Conservation (phyloP, 2,329 filamentous ascomycete genomes). For the Fusarium dlaminii region DNA sequence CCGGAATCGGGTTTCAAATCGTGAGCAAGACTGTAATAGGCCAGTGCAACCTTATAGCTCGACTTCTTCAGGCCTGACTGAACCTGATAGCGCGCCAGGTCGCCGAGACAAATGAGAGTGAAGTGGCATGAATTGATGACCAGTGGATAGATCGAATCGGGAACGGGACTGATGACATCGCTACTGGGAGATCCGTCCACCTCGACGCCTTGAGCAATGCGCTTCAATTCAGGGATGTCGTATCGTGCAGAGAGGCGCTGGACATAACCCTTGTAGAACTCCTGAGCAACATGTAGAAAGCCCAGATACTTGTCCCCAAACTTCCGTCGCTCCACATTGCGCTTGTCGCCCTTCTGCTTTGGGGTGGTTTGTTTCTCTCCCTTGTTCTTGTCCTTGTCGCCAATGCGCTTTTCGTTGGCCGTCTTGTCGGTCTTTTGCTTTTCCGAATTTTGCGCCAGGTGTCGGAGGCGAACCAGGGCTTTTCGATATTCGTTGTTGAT, state of each 20-base stretch:
- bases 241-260: slow-evolving; percentile 75
- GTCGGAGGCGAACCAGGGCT: slow-evolving; percentile 66
- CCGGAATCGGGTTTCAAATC: slow-evolving; percentile 82
- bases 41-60: slow-evolving; percentile 81
- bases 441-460: slow-evolving; percentile 64
- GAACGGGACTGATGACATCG: slow-evolving; percentile 55
- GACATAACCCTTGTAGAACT: slow-evolving; percentile 88
- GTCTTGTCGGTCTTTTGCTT: slow-evolving; percentile 51
- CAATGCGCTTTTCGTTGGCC: slow-evolving; percentile 36
- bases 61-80: slow-evolving; percentile 77
- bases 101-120: slow-evolving; percentile 86
- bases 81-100: slow-evolving; percentile 86
- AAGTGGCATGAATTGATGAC: slow-evolving; percentile 81
- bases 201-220: slow-evolving; percentile 54
- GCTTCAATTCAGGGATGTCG: slow-evolving; percentile 61
- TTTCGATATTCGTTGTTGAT: slow-evolving; percentile 84
- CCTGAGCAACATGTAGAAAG: slow-evolving; percentile 88
- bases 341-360: slow-evolving; percentile 39
- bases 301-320: slow-evolving; percentile 82
- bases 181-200: slow-evolving; percentile 39
- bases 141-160: slow-evolving; percentile 61
- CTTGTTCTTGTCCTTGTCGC: slow-evolving; percentile 40
- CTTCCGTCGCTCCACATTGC: slow-evolving; percentile 73
- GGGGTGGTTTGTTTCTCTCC: slow-evolving; percentile 36
- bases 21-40: slow-evolving; percentile 85